phyloP scores from a whole-genome alignment of 2,329 filamentous ascomycete genomes.

The Trichoderma hamatum region DNA sequence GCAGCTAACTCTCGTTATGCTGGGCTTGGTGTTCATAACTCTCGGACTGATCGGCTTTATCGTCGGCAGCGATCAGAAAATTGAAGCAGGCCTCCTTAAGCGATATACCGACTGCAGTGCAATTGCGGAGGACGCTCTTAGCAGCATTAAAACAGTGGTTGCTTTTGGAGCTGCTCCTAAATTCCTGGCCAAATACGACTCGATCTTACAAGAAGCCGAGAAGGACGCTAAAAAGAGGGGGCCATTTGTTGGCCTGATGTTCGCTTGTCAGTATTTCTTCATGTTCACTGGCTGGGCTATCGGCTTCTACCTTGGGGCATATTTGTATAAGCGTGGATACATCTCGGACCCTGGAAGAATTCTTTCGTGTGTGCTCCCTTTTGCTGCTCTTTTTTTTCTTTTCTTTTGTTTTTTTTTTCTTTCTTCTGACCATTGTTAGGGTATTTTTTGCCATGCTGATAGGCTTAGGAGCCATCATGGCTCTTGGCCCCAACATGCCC shows the following conservation, averaged over 20 bases:
- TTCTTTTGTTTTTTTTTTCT: no score
- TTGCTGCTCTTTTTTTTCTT: background rate
- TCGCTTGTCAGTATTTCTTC: slow-evolving; percentile 26
- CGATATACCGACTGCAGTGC: slow-evolving; percentile 17
- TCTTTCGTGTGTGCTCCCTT: slow-evolving; percentile 15
- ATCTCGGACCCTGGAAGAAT: slow-evolving; percentile 23
- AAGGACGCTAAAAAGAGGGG: slow-evolving; percentile 13
- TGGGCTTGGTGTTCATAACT: slow-evolving; percentile 16
- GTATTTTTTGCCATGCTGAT: slow-evolving; percentile 27
- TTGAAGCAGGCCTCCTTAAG: slow-evolving; percentile 22
- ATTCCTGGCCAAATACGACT: slow-evolving; percentile 20
- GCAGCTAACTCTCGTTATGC: slow-evolving; percentile 24
- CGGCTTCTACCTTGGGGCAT: slow-evolving; percentile 24
- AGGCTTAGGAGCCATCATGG: slow-evolving; percentile 26
- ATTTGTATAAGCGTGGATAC: slow-evolving; percentile 11
- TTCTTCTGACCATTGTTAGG: background rate
- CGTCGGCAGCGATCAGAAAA: slow-evolving; percentile 25
- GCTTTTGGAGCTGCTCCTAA: slow-evolving; percentile 19
- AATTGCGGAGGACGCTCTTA: slow-evolving; percentile 21
- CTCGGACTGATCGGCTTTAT: slow-evolving; percentile 17
- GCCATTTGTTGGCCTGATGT: slow-evolving; percentile 23
- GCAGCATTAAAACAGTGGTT: slow-evolving; percentile 22
- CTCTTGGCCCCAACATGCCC: slow-evolving; percentile 31
- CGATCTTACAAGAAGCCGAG: slow-evolving; percentile 6
- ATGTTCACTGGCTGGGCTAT: slow-evolving; percentile 25